A percentile compares a stretch with the other conserved stretches of the same genome.
phyloP scores from a whole-genome alignment of 2,329 filamentous ascomycete genomes.

The Fusarium sp. region DNA sequence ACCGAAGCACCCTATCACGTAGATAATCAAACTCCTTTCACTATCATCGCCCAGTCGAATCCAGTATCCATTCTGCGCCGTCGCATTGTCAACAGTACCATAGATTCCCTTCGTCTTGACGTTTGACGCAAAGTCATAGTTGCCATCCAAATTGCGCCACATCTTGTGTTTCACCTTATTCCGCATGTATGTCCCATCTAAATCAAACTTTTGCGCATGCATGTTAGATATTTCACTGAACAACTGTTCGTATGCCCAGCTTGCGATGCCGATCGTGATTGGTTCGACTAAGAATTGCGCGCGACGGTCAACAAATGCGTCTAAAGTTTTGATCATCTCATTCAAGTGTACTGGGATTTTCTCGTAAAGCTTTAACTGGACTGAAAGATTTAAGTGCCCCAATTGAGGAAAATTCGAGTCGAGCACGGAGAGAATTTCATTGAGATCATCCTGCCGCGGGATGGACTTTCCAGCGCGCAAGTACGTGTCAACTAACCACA shows the following conservation, averaged over 20 bases:
- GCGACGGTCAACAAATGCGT: background rate
- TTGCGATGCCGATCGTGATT: background rate
- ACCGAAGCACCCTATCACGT: background rate
- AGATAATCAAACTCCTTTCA: fast-evolving
- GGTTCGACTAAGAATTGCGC: background rate
- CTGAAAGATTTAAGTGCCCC: background rate
- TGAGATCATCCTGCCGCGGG: background rate
- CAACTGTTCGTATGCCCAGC: background rate
- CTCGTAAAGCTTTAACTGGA: background rate
- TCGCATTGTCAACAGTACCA: background rate
- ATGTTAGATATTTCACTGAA: background rate
- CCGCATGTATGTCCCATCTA: fast-evolving
- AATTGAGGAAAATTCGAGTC: background rate
- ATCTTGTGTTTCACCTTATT: fast-evolving
- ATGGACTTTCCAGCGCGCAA: background rate
- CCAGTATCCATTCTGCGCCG: background rate
- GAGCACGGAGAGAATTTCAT: background rate
- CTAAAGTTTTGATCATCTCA: background rate
- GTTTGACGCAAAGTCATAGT: background rate
- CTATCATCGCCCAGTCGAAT: background rate
- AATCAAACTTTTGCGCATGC: fast-evolving
- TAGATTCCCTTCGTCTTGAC: background rate
- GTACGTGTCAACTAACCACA: background rate
- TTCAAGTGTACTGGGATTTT: background rate
- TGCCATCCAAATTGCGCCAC: background rate